Evolutionary conservation across 1,139 yeast genomes (phyloP), one percentile per base, ranked within the genome.

Genomic region (Suhomyces yuchorum): DNA sequence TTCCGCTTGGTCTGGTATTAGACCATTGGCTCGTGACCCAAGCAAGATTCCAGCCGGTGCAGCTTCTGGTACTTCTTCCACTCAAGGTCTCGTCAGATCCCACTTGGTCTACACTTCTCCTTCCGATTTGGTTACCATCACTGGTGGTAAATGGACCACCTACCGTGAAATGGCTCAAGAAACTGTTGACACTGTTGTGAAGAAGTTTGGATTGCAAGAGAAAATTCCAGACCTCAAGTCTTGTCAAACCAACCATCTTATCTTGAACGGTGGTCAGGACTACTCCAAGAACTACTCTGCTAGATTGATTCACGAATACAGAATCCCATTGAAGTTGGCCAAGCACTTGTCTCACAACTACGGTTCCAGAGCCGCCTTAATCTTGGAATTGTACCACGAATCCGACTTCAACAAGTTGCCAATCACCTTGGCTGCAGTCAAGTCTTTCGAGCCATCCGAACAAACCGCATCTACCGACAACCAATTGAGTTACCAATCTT

Each of bases 101-200:
- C 98, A 92, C 69, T 77, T 92, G 63, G 80, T 92, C 51, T 80
- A 87, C 59, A 78, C 82, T 40, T 81, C 96, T 19, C 81, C 77
- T 50, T 76, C 86, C 44, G 95, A 93, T 20, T 78, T 92, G 58
- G 77, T 92, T 44, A 92, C 98, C 43, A 87, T 92, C 59, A 87
- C 96, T 24, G 98, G 98, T 62, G 98, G 98, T 68, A 92, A 92
- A 72, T 92, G 98, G 98, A 92, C 98, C 49, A 92, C 98, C 37
- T 92, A 91, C 75, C 82, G 98, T 73, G 96, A 90, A 73, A 92
- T 92, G 98, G 97, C 98, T 33, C 85, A 91, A 72, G 97, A 92
- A 73, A 89, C 97, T 42, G 85, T 92, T 44, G 87, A 89, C 67
- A 83, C 82, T 57, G 82, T 89, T 50, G 77, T 89, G 47, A 77